A percentile compares a stretch with the other conserved stretches of the same genome.
Evolutionary conservation across 495 filamentous ascomycete genomes (phyloP).

Genomic region (Penicillium manginii): DNA sequence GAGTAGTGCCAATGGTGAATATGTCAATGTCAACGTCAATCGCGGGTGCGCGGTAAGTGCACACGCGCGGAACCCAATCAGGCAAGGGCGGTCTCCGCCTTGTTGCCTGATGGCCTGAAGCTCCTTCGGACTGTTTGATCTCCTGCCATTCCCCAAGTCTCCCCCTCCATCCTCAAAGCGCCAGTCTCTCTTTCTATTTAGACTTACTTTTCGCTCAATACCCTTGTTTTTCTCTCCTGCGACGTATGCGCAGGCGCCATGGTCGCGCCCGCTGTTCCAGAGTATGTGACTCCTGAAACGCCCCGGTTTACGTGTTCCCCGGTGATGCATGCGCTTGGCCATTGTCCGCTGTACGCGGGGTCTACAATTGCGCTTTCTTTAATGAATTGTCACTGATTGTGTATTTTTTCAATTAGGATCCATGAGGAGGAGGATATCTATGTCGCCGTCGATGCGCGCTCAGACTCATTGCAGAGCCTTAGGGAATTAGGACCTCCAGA

Average conservation of each 20-base stretch:
- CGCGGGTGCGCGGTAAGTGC: conserved; percentile 1
- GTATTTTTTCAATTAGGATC: conserved; percentile 59
- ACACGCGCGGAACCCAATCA: conserved; percentile 41
- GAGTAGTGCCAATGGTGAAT: background rate
- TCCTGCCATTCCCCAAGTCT: conserved; percentile 12
- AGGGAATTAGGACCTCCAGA: conserved; percentile 95
- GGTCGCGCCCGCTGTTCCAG: conserved; percentile 87
- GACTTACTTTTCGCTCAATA: conserved; percentile 5
- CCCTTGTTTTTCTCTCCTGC: background rate
- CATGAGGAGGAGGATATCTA: conserved; percentile 84
- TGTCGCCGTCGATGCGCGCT: conserved; percentile 85
- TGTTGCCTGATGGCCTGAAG: conserved; percentile 33
- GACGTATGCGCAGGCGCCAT: conserved; percentile 57
- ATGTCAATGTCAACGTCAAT: too few species aligned
- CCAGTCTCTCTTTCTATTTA: conserved; percentile 10
- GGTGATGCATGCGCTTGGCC: conserved; percentile 30
- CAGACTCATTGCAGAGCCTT: conserved; percentile 79
- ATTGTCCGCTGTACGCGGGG: conserved; percentile 19
- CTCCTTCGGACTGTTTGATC: conserved; percentile 22
- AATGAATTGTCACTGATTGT: conserved; percentile 24
- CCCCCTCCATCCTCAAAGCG: conserved; percentile 14
- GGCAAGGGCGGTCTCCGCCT: conserved; percentile 35
- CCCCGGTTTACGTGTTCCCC: conserved; percentile 41
- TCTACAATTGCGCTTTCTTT: conserved; percentile 11
- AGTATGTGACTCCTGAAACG: conserved; percentile 60